These are phyloP conservation scores for Cornus suecica DNA, from an alignment of 148 eudicot species.

Conservation along the genomic window DNA sequence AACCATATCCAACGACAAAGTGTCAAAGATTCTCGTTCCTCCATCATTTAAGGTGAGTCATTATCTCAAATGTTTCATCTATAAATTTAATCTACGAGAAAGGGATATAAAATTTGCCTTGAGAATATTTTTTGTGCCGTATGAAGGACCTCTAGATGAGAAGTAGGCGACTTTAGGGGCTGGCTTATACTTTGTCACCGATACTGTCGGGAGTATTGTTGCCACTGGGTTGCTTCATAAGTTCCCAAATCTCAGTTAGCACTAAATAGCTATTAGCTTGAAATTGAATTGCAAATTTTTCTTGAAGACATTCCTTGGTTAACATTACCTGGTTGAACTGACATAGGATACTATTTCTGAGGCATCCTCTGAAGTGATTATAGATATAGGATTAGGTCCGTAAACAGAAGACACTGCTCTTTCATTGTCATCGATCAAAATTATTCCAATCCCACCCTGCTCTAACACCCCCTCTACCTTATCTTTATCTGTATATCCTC, in stretches of 20 bases:
- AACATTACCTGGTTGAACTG: conserved; percentile 44
- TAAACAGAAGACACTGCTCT: conserved; percentile 30
- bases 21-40: too few species aligned
- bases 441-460: conserved; percentile 43
- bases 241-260: not conserved
- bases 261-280: not conserved
- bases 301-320: too few species aligned
- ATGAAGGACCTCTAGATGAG: conserved; percentile 70
- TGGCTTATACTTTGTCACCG: conserved; percentile 40
- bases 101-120: conserved; percentile 33
- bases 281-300: not conserved
- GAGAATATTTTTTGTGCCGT: conserved; percentile 36
- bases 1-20: not conserved
- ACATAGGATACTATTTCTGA: conserved; percentile 38
- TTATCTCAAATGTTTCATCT: not conserved
- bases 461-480: conserved; percentile 21
- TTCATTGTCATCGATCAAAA: conserved; percentile 32
- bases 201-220: conserved; percentile 46
- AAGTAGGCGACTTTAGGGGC: conserved; percentile 59
- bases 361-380: conserved; percentile 44
- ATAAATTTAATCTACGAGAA: not conserved
- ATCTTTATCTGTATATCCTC: not conserved
- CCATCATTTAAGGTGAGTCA: not conserved
- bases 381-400: conserved; percentile 37
- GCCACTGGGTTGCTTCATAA: conserved; percentile 49